A percentile compares a stretch with the other conserved stretches of the same genome.
Conservation (phyloP, 495 filamentous ascomycete genomes). For the Cryomyces antarcticus region DNA sequence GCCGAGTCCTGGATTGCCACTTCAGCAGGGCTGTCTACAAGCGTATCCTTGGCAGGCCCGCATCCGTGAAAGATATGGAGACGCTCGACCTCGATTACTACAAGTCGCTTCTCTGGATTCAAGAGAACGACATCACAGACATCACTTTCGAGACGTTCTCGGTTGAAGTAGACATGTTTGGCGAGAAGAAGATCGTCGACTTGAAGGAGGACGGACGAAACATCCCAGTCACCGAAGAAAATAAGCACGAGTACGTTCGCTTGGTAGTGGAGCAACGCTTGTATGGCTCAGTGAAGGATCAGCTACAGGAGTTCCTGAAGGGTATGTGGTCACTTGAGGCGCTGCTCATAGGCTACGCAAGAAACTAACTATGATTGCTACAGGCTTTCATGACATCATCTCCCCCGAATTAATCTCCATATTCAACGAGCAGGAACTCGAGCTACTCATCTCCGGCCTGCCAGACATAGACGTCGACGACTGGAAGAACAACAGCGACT, state of each 20-base stretch:
- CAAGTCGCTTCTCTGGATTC: conserved; percentile 98
- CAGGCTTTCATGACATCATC: conserved; percentile 96
- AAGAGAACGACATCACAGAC: conserved; percentile 97
- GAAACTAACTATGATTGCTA: conserved; percentile 9
- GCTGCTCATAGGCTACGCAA: background rate
- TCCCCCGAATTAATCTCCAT: conserved; percentile 85
- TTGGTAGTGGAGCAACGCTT: conserved; percentile 86
- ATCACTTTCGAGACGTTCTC: conserved; percentile 97
- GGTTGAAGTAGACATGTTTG: conserved; percentile 81
- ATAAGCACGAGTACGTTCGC: conserved; percentile 94
- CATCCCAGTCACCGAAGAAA: conserved; percentile 87
- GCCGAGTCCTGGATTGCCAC: conserved; percentile 90
- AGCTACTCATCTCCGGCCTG: conserved; percentile 88
- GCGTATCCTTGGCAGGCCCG: conserved; percentile 78
- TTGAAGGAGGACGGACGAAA: conserved; percentile 73
- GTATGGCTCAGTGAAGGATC: conserved; percentile 73
- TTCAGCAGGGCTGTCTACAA: conserved; percentile 98
- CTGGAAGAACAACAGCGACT: conserved; percentile 97
- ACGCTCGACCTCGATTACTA: conserved; percentile 96
- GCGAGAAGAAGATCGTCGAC: conserved; percentile 69
- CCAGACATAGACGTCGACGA: conserved; percentile 96
- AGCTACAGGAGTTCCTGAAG: conserved; percentile 88
- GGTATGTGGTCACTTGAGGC: conserved; percentile 28
- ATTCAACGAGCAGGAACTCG: conserved; percentile 96
- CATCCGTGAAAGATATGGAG: conserved; percentile 98